Conservation (phyloP, 2,329 filamentous ascomycete genomes). For the Pseudopyricularia cyperi region DNA sequence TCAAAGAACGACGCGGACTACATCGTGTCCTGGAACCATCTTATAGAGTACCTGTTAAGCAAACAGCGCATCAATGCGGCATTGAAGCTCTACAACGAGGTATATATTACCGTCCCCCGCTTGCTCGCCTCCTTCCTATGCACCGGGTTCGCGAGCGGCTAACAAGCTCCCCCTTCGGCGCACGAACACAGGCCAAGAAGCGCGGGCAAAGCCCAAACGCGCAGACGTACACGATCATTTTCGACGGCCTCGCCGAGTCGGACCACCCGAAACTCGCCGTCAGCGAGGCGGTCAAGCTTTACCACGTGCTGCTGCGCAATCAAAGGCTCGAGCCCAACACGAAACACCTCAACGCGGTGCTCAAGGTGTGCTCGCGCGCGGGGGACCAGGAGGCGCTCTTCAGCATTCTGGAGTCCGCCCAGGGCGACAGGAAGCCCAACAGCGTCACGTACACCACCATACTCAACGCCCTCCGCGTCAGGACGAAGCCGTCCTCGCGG, state of each 20-base stretch:
- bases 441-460: slow-evolving; percentile 69
- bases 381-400: slow-evolving; percentile 71
- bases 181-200: slow-evolving; percentile 72
- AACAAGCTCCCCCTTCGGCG: slow-evolving; percentile 9
- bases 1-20: slow-evolving; percentile 47
- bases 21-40: slow-evolving; percentile 75
- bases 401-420: slow-evolving; percentile 58
- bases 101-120: slow-evolving; percentile 19
- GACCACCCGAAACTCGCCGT: slow-evolving; percentile 46
- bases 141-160: neutral
- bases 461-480: slow-evolving; percentile 56
- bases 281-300: slow-evolving; percentile 58
- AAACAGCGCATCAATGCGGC: slow-evolving; percentile 48
- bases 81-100: slow-evolving; percentile 81
- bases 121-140: neutral
- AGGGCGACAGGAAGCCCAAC: slow-evolving; percentile 53
- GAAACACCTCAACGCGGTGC: slow-evolving; percentile 78
- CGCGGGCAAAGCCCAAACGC: slow-evolving; percentile 66
- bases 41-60: slow-evolving; percentile 60
- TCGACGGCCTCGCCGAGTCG: slow-evolving; percentile 58
- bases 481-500: slow-evolving; percentile 20
- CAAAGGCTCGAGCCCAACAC: slow-evolving; percentile 57
- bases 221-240: slow-evolving; percentile 72
- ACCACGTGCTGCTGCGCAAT: slow-evolving; percentile 57
- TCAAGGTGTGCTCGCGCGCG: slow-evolving; percentile 66